phyloP scores from a whole-genome alignment of 2,329 filamentous ascomycete species.

The Nemania diffusa region DNA sequence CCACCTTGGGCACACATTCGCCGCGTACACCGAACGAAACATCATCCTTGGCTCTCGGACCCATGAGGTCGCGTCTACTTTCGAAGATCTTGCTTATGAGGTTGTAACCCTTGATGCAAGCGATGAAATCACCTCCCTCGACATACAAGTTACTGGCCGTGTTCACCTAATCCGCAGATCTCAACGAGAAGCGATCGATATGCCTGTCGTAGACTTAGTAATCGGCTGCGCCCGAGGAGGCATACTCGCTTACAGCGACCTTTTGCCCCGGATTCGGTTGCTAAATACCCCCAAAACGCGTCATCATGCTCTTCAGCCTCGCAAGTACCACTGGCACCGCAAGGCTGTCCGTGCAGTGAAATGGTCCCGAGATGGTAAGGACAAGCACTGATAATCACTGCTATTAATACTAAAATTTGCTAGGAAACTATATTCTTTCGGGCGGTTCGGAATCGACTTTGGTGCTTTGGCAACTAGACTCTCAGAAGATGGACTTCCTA shows the following conservation, averaged over 20 bases:
- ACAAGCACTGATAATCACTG: conserved; percentile 6
- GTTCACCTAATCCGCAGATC: conserved; percentile 49
- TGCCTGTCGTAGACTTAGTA: conserved; percentile 73
- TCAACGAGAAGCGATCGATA: conserved; percentile 45
- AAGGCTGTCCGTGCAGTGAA: conserved; percentile 84
- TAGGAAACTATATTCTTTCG: conserved; percentile 92
- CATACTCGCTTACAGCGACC: conserved; percentile 84
- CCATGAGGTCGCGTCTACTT: conserved; percentile 44
- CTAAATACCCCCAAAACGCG: conserved; percentile 53
- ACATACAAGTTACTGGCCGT: conserved; percentile 61
- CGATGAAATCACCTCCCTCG: conserved; percentile 74
- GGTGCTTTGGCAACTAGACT: conserved; percentile 93
- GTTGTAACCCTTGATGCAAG: conserved; percentile 68
- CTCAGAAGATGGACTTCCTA: conserved; percentile 81
- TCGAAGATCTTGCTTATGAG: conserved; percentile 62
- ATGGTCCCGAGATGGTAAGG: conserved; percentile 88
- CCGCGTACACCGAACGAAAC: conserved; percentile 63
- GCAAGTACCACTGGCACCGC: conserved; percentile 91
- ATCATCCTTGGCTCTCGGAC: conserved; percentile 69
- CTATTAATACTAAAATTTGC: conserved; percentile 32
- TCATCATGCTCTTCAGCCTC: conserved; percentile 64
- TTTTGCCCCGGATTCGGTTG: conserved; percentile 67
- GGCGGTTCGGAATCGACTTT: conserved; percentile 90
- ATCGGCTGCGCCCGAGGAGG: conserved; percentile 80
- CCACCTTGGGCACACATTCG: conserved; percentile 67